Percentiles rank a stretch among this genome's conserved stretches.
Conservation (phyloP, 208 protist species). For the Trypanosoma mega region DNA sequence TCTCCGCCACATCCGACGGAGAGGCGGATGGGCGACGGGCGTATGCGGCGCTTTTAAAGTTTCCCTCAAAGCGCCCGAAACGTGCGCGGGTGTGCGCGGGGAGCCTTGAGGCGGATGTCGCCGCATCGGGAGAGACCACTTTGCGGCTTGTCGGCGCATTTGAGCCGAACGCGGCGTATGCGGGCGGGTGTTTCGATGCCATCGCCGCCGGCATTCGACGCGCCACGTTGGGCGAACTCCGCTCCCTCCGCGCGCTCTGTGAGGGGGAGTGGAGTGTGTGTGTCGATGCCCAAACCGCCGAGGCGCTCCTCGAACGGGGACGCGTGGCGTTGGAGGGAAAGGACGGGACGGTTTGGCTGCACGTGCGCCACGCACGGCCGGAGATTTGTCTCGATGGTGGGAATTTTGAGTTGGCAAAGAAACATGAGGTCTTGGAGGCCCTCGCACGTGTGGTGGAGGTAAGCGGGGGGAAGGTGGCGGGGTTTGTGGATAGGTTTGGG, state of each 20-base stretch:
- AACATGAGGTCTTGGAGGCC: conserved; percentile 36
- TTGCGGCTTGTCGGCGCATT: background rate
- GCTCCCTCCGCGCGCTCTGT: conserved; percentile 29
- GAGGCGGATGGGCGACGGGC: conserved; percentile 22
- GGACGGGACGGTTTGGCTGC: background rate
- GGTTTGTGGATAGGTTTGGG: conserved; percentile 41
- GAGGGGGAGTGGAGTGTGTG: conserved; percentile 24
- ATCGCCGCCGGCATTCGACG: conserved; percentile 23
- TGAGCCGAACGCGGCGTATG: background rate
- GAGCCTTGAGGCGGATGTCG: background rate
- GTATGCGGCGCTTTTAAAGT: no score
- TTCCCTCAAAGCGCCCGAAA: no score
- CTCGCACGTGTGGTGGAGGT: conserved; percentile 29
- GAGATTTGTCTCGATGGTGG: conserved; percentile 6
- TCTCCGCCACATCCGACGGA: background rate
- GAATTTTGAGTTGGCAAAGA: conserved; percentile 28
- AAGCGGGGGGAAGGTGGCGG: conserved; percentile 29
- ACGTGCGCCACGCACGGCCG: conserved; percentile 10
- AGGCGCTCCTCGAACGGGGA: conserved; percentile 11
- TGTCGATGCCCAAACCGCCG: conserved; percentile 6
- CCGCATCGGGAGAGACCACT: background rate
- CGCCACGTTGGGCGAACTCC: conserved; percentile 20
- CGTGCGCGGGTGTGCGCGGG: background rate
- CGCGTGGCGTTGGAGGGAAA: background rate
- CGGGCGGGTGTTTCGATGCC: conserved; percentile 4